Conservation (phyloP, 2,329 filamentous ascomycete genomes). For the Alternaria arborescens region DNA sequence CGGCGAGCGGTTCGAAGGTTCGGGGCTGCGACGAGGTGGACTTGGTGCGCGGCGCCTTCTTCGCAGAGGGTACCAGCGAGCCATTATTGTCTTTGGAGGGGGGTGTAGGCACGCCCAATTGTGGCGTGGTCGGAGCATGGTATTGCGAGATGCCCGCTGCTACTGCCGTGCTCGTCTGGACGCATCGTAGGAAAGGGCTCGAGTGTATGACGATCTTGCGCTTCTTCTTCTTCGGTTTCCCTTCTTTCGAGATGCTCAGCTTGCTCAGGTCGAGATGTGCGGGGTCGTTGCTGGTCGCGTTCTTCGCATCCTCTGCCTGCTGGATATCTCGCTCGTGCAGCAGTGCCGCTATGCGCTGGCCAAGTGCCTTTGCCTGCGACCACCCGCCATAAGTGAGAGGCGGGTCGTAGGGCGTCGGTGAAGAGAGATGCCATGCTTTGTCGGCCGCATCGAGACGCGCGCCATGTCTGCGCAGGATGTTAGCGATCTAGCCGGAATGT, state of each 20-base stretch:
- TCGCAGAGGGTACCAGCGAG: conserved; percentile 18
- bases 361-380: conserved; percentile 83
- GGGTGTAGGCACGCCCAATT: conserved; percentile 30
- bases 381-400: conserved; percentile 95
- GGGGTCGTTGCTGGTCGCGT: conserved; percentile 26
- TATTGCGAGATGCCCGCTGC: conserved; percentile 81
- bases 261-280: conserved; percentile 34
- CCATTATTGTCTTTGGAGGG: conserved; percentile 29
- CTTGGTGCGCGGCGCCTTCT: conserved; percentile 24
- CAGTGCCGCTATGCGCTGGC: conserved; percentile 82
- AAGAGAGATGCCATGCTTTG: conserved; percentile 92
- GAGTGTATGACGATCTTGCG: conserved; percentile 87
- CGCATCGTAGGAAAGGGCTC: conserved; percentile 91
- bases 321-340: conserved; percentile 60
- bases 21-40: conserved; percentile 34
- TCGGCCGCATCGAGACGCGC: conserved; percentile 93
- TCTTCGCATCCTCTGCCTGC: conserved; percentile 50
- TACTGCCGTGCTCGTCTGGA: conserved; percentile 90
- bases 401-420: conserved; percentile 93
- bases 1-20: conserved; percentile 46
- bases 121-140: conserved; percentile 51
- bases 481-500: conserved; percentile 20
- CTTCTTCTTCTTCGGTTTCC: conserved; percentile 58
- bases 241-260: conserved; percentile 25
- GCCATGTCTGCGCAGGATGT: conserved; percentile 71